Conservation (phyloP, 345 rosid genomes). For the Noccaea caerulescens region DNA sequence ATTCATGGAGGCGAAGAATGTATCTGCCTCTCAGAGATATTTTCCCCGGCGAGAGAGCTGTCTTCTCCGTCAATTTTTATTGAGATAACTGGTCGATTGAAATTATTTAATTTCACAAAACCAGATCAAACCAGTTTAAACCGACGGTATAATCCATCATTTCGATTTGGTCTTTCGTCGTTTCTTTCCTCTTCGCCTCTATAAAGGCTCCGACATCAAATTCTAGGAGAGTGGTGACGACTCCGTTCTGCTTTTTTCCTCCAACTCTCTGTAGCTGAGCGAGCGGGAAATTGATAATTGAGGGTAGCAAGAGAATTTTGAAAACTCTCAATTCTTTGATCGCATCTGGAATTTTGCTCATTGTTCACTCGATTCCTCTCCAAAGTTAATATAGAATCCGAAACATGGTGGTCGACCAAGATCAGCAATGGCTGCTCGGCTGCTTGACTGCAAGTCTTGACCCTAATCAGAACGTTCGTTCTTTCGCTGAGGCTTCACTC, state of each 20-base stretch:
- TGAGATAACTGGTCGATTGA: constrained; percentile 26
- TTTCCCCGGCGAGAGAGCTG: constrained; percentile 2
- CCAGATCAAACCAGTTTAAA: constrained; percentile 17
- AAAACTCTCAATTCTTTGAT: neutral
- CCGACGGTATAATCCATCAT: neutral
- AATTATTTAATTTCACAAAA: neutral
- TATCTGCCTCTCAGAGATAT: neutral
- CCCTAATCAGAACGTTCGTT: constrained; percentile 78
- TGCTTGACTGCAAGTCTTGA: constrained; percentile 90
- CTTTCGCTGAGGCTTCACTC: constrained; percentile 87
- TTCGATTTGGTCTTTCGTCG: constrained; percentile 8
- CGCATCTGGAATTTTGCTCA: constrained; percentile 1
- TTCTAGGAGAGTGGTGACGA: constrained; percentile 3
- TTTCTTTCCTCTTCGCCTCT: constrained; percentile 30
- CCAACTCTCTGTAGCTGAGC: constrained; percentile 25
- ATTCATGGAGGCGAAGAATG: constrained; percentile 50
- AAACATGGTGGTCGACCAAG: constrained; percentile 57
- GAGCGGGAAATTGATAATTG: constrained; percentile 35
- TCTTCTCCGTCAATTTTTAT: constrained; percentile 14
- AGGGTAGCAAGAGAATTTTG: constrained; percentile 2
- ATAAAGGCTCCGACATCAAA: constrained; percentile 34
- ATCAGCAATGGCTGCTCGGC: constrained; percentile 88
- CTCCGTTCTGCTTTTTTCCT: constrained; percentile 24
- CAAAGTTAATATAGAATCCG: constrained; percentile 35
- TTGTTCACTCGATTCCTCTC: neutral